Conservation (phyloP, 345 rosid genomes). For the Citrus unshiu region DNA sequence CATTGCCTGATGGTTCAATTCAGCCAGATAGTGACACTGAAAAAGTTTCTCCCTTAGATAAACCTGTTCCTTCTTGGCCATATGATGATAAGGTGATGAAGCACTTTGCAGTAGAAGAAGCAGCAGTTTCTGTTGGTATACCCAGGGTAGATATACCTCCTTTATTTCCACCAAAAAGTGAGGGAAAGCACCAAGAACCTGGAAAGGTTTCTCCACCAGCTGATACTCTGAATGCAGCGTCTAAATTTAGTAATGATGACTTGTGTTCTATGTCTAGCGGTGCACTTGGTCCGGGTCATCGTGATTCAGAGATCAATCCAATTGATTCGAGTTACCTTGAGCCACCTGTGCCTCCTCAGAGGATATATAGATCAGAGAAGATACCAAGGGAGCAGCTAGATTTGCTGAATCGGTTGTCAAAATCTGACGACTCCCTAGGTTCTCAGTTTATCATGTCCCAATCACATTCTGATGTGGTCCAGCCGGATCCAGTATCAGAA, state of each 20-base stretch:
- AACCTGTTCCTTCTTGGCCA: constrained; percentile 12
- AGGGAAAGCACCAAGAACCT: constrained; percentile 29
- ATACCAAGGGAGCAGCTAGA: constrained; percentile 69
- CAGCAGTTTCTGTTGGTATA: constrained; percentile 26
- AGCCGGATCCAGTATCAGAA: constrained; percentile 39
- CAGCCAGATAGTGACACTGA: constrained; percentile 34
- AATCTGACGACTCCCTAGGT: constrained; percentile 71
- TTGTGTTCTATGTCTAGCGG: constrained; percentile 35
- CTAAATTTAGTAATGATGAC: constrained; percentile 43
- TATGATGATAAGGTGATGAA: constrained; percentile 36
- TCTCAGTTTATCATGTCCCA: constrained; percentile 58
- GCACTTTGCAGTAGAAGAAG: constrained; percentile 34
- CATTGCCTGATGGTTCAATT: constrained; percentile 31
- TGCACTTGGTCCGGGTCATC: constrained; percentile 31
- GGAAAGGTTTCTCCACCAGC: constrained; percentile 33
- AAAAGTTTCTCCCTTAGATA: constrained; percentile 5
- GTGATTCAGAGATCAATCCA: constrained; percentile 45
- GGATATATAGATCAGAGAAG: constrained; percentile 70
- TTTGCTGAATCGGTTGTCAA: constrained; percentile 59
- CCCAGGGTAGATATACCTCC: constrained; percentile 31
- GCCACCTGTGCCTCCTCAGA: constrained; percentile 41
- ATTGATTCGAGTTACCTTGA: constrained; percentile 51
- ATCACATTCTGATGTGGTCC: constrained; percentile 39
- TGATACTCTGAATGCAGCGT: constrained; percentile 37
- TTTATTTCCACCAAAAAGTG: constrained; percentile 21